A percentile compares a stretch with the other conserved stretches of the same genome.
Evolutionary conservation across 1,139 yeast species (phyloP).

Genomic region (Debaryomyces sp.): DNA sequence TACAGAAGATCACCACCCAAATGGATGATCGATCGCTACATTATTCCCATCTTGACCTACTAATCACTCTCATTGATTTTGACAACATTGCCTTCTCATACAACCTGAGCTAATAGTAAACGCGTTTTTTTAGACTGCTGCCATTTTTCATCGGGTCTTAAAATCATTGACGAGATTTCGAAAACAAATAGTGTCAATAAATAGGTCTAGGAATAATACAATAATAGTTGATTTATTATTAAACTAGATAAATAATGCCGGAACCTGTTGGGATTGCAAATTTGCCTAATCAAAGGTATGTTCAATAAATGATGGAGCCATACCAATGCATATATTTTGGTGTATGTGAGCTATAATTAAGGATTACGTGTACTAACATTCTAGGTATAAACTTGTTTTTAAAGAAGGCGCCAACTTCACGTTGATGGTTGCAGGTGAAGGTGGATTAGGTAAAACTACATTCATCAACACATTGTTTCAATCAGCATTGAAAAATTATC

Average conservation of each 20-base stretch:
- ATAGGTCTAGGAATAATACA: not conserved
- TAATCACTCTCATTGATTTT: not conserved
- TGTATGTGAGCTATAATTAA: not conserved
- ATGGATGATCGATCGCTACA: not conserved
- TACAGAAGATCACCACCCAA: not conserved
- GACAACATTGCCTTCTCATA: not conserved
- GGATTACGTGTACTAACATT: constrained; percentile 16
- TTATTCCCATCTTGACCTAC: not conserved
- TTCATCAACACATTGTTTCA: constrained; percentile 91
- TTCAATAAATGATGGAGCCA: constrained; percentile 13
- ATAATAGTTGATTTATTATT: not conserved
- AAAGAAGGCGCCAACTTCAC: constrained; percentile 90
- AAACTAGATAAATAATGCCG: constrained; percentile 26
- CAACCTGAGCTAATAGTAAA: not conserved
- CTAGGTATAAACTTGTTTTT: constrained; percentile 82
- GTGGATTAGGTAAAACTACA: constrained; percentile 93
- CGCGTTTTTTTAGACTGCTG: not conserved
- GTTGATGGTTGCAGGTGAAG: constrained; percentile 93
- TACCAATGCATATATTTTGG: not conserved
- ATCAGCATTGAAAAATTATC: constrained; percentile 64
- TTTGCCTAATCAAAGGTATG: constrained; percentile 89
- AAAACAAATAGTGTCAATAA: constrained; percentile 4
- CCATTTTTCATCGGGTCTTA: constrained; percentile 6
- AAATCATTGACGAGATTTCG: constrained; percentile 3
- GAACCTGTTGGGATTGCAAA: constrained; percentile 83